phyloP scores from a whole-genome alignment of 2,329 filamentous ascomycete species.

The Fusarium anthophilum region DNA sequence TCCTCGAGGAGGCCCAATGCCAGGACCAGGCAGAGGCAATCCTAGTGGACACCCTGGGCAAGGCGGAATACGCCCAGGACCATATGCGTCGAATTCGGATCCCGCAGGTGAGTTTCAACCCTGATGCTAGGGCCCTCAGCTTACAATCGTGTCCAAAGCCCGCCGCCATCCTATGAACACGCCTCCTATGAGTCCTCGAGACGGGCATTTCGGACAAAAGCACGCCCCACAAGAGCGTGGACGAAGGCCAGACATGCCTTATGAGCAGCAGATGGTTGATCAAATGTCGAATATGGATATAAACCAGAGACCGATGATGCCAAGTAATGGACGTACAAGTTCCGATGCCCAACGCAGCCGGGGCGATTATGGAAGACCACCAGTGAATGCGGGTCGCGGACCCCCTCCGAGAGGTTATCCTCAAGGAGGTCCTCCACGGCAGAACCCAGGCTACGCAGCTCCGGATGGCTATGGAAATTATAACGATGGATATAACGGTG shows the following conservation, averaged over 20 bases:
- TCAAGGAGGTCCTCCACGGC: conserved; percentile 45
- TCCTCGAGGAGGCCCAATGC: conserved; percentile 47
- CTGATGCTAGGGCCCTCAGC: conserved; percentile 5
- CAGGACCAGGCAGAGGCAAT: conserved; percentile 42
- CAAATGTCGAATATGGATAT: conserved; percentile 51
- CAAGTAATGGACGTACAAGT: conserved; percentile 35
- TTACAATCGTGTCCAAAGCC: conserved; percentile 33
- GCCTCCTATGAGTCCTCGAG: conserved; percentile 43
- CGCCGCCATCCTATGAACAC: conserved; percentile 47
- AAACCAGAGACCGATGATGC: conserved; percentile 42
- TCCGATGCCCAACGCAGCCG: conserved; percentile 41
- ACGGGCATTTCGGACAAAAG: conserved; percentile 39
- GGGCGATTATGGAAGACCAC: conserved; percentile 41
- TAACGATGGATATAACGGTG: conserved; percentile 39
- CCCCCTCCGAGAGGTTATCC: conserved; percentile 48
- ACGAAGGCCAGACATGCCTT: conserved; percentile 36
- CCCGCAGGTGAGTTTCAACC: conserved; percentile 49
- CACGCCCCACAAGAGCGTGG: conserved; percentile 34
- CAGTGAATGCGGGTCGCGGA: conserved; percentile 40
- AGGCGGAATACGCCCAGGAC: conserved; percentile 54
- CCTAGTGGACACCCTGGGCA: conserved; percentile 45
- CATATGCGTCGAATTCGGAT: conserved; percentile 54
- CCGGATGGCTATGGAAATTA: conserved; percentile 42
- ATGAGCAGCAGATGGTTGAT: conserved; percentile 45
- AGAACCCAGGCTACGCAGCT: conserved; percentile 33